These are phyloP conservation scores for Rhytidiadelphus loreus DNA, from an alignment of 225 moss, liverwort and hornwort species.

Conservation along the genomic window DNA sequence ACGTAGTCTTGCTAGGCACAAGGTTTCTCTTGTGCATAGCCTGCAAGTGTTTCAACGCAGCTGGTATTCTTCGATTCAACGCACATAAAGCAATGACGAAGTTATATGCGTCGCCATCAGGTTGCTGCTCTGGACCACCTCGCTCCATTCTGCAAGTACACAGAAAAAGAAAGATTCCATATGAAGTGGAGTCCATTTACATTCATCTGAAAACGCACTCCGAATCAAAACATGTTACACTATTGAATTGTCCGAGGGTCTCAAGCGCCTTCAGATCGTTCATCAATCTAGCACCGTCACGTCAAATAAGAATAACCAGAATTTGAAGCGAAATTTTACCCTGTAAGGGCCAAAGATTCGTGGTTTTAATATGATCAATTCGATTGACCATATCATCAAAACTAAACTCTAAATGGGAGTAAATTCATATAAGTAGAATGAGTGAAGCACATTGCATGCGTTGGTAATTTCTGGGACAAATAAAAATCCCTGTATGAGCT, in stretches of 20 bases:
- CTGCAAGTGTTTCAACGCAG: conserved; percentile 64
- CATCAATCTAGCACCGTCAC: neutral
- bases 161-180: neutral
- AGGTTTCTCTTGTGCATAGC: conserved; percentile 54
- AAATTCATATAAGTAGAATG: neutral
- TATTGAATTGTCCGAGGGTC: neutral
- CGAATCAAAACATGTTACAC: neutral
- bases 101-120: conserved; percentile 86
- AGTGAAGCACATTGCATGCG: neutral
- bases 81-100: conserved; percentile 89
- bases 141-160: conserved; percentile 57
- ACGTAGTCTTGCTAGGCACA: conserved; percentile 79
- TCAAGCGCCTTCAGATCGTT: neutral
- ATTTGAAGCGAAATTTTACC: neutral
- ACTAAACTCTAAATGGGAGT: neutral
- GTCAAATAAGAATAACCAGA: neutral
- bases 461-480: neutral
- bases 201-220: neutral
- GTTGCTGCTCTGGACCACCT: conserved; percentile 64
- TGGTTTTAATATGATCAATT: neutral
- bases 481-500: neutral
- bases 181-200: neutral
- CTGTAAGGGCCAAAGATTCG: neutral
- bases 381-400: neutral
- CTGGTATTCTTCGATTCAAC: conserved; percentile 56